These are phyloP conservation scores for Saccharomycopsis fodiens DNA, from an alignment of 805 yeast genomes.

Conservation along the genomic window DNA sequence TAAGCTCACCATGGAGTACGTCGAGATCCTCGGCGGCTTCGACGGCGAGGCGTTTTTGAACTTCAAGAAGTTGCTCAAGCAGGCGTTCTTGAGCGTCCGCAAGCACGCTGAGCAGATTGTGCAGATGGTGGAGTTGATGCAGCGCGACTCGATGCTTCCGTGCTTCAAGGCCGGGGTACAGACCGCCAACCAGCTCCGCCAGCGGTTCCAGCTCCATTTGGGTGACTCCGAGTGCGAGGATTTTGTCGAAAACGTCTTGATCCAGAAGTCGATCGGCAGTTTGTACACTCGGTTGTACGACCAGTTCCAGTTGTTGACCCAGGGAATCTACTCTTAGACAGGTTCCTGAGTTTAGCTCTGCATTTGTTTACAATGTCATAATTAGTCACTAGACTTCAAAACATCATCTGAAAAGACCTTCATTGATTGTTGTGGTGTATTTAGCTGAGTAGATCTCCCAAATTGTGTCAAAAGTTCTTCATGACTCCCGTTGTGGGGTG, in stretches of 20 bases:
- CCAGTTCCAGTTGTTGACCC: slow-evolving; percentile 89
- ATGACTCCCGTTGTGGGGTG: no score
- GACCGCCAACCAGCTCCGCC: slow-evolving; percentile 70
- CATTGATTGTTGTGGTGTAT: no score
- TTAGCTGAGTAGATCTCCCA: no score
- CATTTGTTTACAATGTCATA: no score
- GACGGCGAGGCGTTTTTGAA: slow-evolving; percentile 51
- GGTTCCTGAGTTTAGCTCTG: no score
- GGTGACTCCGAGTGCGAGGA: slow-evolving; percentile 63
- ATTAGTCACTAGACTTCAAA: no score
- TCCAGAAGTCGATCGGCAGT: slow-evolving; percentile 79
- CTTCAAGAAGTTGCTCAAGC: slow-evolving; percentile 58
- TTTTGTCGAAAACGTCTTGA: slow-evolving; percentile 70
- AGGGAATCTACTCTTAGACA: slow-evolving; percentile 62
- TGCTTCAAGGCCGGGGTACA: slow-evolving; percentile 86
- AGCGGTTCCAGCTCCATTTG: slow-evolving; percentile 73
- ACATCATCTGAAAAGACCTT: no score
- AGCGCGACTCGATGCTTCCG: slow-evolving; percentile 80
- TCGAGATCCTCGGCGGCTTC: slow-evolving; percentile 79
- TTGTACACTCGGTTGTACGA: slow-evolving; percentile 89
- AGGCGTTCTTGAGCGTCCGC: slow-evolving; percentile 68
- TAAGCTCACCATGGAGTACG: slow-evolving; percentile 82
- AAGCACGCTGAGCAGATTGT: slow-evolving; percentile 67
- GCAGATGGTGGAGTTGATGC: slow-evolving; percentile 89
- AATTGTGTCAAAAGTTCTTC: no score